Conservation (phyloP, 495 filamentous ascomycete species). For the Hypoxylon cercidicola region DNA sequence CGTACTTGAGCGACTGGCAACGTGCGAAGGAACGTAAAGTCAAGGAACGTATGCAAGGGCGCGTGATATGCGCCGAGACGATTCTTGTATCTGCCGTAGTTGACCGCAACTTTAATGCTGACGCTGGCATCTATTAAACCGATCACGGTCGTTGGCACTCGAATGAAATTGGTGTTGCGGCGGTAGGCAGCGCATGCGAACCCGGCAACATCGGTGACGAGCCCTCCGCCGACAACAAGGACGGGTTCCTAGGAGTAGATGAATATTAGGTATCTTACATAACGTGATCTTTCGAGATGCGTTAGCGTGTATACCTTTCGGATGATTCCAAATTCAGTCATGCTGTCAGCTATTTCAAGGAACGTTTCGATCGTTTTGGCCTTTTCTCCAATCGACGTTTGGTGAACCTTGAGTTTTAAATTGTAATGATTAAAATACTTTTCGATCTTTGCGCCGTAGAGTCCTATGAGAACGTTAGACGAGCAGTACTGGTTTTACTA, state of each 20-base stretch:
- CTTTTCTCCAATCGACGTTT: conserved; percentile 72
- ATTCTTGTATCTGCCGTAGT: conserved; percentile 74
- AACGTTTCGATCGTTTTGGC: conserved; percentile 71
- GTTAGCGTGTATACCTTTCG: conserved; percentile 58
- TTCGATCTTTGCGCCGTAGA: conserved; percentile 69
- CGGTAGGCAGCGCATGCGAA: conserved; percentile 70
- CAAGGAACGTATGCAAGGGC: conserved; percentile 71
- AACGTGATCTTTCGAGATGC: no score
- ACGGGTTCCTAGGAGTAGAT: conserved; percentile 63
- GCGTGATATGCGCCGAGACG: conserved; percentile 74
- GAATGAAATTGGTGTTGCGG: conserved; percentile 66
- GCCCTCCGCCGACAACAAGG: conserved; percentile 70
- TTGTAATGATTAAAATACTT: conserved; percentile 66
- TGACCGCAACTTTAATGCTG: conserved; percentile 73
- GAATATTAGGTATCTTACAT: conserved; percentile 4
- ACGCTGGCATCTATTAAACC: conserved; percentile 74
- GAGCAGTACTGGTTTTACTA: not conserved
- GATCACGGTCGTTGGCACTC: conserved; percentile 72
- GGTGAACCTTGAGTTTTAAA: conserved; percentile 66
- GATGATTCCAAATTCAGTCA: conserved; percentile 72
- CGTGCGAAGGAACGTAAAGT: conserved; percentile 71
- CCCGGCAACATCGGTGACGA: conserved; percentile 74
- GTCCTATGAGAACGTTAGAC: conserved; percentile 28
- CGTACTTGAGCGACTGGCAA: conserved; percentile 68
- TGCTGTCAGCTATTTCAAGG: conserved; percentile 68